Percentiles rank a stretch among this genome's conserved stretches.
Conservation (phyloP, 225 moss, liverwort and hornwort species). For the Ulota crispa region DNA sequence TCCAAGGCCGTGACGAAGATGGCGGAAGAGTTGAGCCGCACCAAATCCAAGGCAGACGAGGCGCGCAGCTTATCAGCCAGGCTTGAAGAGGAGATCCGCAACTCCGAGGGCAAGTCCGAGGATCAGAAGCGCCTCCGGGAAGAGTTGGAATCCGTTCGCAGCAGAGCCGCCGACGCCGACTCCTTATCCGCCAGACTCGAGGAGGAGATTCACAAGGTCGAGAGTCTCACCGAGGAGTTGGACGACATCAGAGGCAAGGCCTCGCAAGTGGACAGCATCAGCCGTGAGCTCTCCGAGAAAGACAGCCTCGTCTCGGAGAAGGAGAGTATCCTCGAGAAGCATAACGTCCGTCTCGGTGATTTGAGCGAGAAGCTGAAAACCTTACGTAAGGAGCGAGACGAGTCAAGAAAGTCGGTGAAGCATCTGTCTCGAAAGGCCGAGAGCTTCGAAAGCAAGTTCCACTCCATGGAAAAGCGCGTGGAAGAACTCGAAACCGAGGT, state of each 20-base stretch:
- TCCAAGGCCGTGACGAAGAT: slow-evolving; percentile 21
- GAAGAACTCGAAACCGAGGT: slow-evolving; percentile 6
- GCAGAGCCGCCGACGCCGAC: too few relatives aligned
- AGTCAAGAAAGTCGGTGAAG: slow-evolving; percentile 3
- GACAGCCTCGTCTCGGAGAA: slow-evolving; percentile 14
- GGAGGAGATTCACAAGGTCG: background rate
- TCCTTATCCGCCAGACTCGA: too few relatives aligned
- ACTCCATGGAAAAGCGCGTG: background rate
- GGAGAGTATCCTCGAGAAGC: slow-evolving; percentile 12
- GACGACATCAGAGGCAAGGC: background rate
- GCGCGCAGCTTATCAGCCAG: background rate
- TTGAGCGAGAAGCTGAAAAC: slow-evolving; percentile 14
- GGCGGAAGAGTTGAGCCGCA: background rate
- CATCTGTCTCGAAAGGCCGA: background rate
- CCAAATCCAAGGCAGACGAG: background rate
- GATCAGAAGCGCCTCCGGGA: background rate
- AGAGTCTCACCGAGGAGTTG: background rate
- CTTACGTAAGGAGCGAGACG: slow-evolving; percentile 15
- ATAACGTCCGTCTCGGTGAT: slow-evolving; percentile 18
- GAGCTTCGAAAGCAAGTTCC: slow-evolving; percentile 21
- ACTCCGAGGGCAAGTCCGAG: background rate
- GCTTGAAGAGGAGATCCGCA: slow-evolving; percentile 12
- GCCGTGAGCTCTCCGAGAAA: slow-evolving; percentile 6
- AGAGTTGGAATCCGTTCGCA: background rate
- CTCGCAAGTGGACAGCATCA: background rate